These are phyloP conservation scores for Carallia pectinifolia DNA, from an alignment of 345 rosid species.

Conservation along the genomic window DNA sequence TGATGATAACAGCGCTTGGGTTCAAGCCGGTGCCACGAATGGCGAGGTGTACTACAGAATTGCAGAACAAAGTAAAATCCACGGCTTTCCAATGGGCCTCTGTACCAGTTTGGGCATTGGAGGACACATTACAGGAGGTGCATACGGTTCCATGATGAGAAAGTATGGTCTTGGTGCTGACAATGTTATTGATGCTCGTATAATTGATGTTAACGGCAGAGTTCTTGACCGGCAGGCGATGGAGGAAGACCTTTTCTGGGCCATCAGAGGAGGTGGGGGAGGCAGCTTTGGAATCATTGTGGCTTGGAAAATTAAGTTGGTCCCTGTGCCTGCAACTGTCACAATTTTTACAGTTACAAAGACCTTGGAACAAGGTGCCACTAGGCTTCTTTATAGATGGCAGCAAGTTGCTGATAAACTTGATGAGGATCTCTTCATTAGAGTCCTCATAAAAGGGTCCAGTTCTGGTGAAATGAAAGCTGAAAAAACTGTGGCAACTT, in stretches of 20 bases:
- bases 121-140: slow-evolving; percentile 24
- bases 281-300: slow-evolving; percentile 66
- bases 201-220: slow-evolving; percentile 52
- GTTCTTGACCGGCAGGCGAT: slow-evolving; percentile 53
- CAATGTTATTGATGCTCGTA: slow-evolving; percentile 67
- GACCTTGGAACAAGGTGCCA: slow-evolving; percentile 45
- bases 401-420: slow-evolving; percentile 52
- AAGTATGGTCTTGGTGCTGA: slow-evolving; percentile 77
- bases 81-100: slow-evolving; percentile 67
- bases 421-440: slow-evolving; percentile 55
- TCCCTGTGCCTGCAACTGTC: slow-evolving; percentile 60
- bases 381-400: slow-evolving; percentile 52
- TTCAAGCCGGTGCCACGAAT: slow-evolving; percentile 66
- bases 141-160: slow-evolving; percentile 73
- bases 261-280: slow-evolving; percentile 79
- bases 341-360: slow-evolving; percentile 56
- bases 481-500: slow-evolving; percentile 14
- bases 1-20: slow-evolving; percentile 51
- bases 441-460: slow-evolving; percentile 37
- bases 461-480: background rate
- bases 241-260: slow-evolving; percentile 81
- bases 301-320: slow-evolving; percentile 62
- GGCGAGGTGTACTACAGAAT: slow-evolving; percentile 67
- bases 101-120: slow-evolving; percentile 54
- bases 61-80: slow-evolving; percentile 51